Base-by-base conservation (phyloP, 108 stramenopile genomes). In the Conticribra weissflogii region DNA sequence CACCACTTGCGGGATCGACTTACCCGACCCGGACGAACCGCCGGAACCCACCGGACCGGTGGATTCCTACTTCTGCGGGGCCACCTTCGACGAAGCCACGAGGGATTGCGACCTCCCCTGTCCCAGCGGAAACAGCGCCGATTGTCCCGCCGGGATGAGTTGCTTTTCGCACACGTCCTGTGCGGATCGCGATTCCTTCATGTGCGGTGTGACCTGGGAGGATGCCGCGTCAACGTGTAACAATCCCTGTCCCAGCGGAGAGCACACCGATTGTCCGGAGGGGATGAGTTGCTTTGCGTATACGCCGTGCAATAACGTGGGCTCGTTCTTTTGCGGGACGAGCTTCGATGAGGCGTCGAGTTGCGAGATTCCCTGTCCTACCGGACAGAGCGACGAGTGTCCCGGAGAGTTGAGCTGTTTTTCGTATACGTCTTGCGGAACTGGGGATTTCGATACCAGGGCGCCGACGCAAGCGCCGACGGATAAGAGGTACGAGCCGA, bases 351-450 rank as follows among this genome's bases (percentile, higher is more conserved):
- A 68, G 57, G 79, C 79, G 34, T 68, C 61, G 27, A 56, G 50
- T 45, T 94, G 93, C 66, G 52, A 68, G 4, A 57, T 51, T 23
- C 90, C 87, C 22, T 94, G 93, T 82, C 89, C 87, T 16, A 63
- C 72, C 36, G 93, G 90, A 51, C 62, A 66, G 25, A 60, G 86
- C 23, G 33, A 53, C 22, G 86, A 87, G 2, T 94, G 93, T 81
- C 93, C 93, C 0, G 74, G 71, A 34, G 85, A 70, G 23, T 73
- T 88, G 72, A 83, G 71, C 46, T 95, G 94, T 62, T 92, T 79
- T 69, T 89, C 94, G 17, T 89, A 95, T 62, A 92, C 91, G 0
- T 78, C 91, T 4, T 92, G 94, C 54, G 88, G 89, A 65, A 52
- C 76, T 44, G 47, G 75, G 23, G 70, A 74, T 47, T 80, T 80